A percentile compares a stretch with the other conserved stretches of the same genome.
phyloP scores from a whole-genome alignment of 441 rosid genomes.

The Jatropha multifida region DNA sequence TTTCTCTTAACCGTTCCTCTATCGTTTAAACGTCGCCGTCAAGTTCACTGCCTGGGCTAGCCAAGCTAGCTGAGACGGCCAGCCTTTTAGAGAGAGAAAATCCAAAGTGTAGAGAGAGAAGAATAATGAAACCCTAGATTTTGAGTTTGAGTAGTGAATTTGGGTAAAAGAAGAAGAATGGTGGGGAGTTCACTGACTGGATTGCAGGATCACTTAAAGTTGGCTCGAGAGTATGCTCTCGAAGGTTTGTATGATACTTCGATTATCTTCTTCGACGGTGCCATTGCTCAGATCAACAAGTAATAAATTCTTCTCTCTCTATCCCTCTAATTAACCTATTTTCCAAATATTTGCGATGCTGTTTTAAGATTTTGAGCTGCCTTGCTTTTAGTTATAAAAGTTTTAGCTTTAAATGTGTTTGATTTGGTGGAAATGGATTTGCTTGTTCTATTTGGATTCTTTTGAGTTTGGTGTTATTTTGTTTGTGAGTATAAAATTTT shows the following conservation, averaged over 20 bases:
- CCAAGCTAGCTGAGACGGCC: not conserved
- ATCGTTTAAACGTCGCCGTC: constrained; percentile 49
- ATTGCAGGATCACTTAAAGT: constrained; percentile 90
- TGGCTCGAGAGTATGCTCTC: constrained; percentile 94
- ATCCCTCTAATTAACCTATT: not conserved
- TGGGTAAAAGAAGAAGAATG: constrained; percentile 36
- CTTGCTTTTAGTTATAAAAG: not conserved
- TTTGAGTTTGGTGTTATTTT: not conserved
- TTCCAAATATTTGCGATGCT: no score
- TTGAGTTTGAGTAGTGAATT: not conserved
- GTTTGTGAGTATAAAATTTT: not conserved
- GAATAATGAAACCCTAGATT: constrained; percentile 34
- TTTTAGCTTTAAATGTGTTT: not conserved
- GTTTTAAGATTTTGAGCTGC: constrained; percentile 3
- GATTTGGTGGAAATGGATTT: not conserved
- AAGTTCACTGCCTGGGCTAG: constrained; percentile 4
- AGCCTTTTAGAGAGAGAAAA: not conserved
- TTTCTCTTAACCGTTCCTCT: constrained; percentile 3
- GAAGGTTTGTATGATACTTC: constrained; percentile 99
- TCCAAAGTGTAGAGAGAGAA: not conserved
- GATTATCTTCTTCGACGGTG: constrained; percentile 97
- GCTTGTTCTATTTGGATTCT: constrained; percentile 5
- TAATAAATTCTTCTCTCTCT: constrained; percentile 27
- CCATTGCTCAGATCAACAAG: constrained; percentile 99
- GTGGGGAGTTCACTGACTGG: constrained; percentile 69